Evolutionary conservation across 2,329 filamentous ascomycete species (phyloP).

Genomic region (Dothistroma pini): DNA sequence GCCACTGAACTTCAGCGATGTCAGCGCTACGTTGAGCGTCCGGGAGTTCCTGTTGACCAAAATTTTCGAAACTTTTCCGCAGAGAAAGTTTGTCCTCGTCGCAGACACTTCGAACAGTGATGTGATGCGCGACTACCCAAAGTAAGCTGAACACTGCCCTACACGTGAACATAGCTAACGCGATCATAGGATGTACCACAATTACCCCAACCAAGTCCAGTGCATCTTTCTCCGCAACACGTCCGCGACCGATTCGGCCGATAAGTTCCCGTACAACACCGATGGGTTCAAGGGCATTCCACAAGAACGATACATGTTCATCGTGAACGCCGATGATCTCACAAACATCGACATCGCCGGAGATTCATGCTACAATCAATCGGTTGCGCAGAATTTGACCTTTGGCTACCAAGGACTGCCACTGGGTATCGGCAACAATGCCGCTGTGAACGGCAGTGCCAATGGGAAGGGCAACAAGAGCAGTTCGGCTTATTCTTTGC

Average conservation of each 20-base stretch:
- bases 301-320: constrained; percentile 73
- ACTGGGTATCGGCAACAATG: constrained; percentile 24
- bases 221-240: constrained; percentile 78
- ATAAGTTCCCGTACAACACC: constrained; percentile 74
- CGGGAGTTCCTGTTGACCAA: constrained; percentile 66
- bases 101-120: constrained; percentile 75
- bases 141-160: constrained; percentile 2
- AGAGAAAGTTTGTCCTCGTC: constrained; percentile 70
- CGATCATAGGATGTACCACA: constrained; percentile 49
- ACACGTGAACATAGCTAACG: background rate
- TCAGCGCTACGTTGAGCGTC: constrained; percentile 67
- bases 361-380: constrained; percentile 64
- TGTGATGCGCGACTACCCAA: constrained; percentile 59
- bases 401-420: constrained; percentile 59
- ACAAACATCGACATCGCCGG: constrained; percentile 61
- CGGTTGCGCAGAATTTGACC: constrained; percentile 66
- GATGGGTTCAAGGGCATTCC: constrained; percentile 64
- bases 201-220: constrained; percentile 68
- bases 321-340: constrained; percentile 67
- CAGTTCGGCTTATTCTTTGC: constrained; percentile 3
- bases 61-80: constrained; percentile 70
- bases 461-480: constrained; percentile 12
- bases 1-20: constrained; percentile 75
- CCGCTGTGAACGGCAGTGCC: constrained; percentile 27
- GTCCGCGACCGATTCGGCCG: constrained; percentile 60